These are phyloP conservation scores for Penicillium hordei DNA, from an alignment of 2,329 filamentous ascomycete species.

Conservation along the genomic window DNA sequence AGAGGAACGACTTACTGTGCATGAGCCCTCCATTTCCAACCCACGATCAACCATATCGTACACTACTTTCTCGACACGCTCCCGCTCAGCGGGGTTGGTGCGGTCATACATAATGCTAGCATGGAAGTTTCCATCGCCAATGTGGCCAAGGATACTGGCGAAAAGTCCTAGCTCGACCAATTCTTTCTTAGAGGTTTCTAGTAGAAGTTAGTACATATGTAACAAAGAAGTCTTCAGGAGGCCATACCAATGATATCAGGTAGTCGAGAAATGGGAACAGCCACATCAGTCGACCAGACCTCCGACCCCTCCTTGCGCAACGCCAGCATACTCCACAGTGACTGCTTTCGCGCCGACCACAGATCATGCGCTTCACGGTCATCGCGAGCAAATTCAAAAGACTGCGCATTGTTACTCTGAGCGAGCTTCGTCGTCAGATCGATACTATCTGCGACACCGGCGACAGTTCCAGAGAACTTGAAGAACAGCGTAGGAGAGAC, in stretches of 20 bases:
- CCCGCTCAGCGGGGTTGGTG: conserved; percentile 65
- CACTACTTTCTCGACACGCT: conserved; percentile 76
- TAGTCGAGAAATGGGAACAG: conserved; percentile 60
- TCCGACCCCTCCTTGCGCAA: conserved; percentile 56
- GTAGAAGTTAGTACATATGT: conserved; percentile 12
- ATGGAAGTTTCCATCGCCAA: conserved; percentile 94
- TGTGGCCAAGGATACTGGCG: conserved; percentile 82
- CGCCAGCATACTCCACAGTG: conserved; percentile 61
- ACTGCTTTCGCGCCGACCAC: conserved; percentile 62
- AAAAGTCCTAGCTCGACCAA: conserved; percentile 84
- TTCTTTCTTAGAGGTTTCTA: conserved; percentile 83
- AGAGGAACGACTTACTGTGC: conserved; percentile 55
- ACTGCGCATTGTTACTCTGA: conserved; percentile 56
- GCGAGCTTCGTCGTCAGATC: conserved; percentile 67
- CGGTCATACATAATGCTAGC: conserved; percentile 86
- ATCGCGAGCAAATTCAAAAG: conserved; percentile 57
- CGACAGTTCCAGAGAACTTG: conserved; percentile 71
- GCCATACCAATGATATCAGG: conserved; percentile 60
- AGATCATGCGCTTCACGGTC: conserved; percentile 56
- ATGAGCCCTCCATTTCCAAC: conserved; percentile 90
- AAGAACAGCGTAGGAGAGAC: conserved; percentile 46
- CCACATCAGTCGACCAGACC: conserved; percentile 63
- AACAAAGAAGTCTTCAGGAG: neutral
- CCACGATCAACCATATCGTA: conserved; percentile 90
- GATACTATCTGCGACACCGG: conserved; percentile 77